Evolutionary conservation across 441 rosid species (phyloP), one percentile per base, ranked within the genome.

Genomic region (Pelargonium fulgidum): DNA sequence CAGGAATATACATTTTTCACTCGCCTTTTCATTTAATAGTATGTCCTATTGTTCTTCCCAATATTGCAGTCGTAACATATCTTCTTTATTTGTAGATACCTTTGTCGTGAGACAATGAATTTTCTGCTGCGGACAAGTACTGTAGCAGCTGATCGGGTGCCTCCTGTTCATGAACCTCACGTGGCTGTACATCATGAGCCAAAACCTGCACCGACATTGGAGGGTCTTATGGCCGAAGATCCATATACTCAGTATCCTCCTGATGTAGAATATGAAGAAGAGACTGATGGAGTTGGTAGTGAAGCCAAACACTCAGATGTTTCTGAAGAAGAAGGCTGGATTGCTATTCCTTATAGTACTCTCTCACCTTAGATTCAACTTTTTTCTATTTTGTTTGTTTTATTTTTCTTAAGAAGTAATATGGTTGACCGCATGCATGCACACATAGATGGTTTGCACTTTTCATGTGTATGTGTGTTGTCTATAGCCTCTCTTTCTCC

Each of bases 281-380:
- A 72, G 41, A 65, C 66, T 65, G 80, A 80, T 29, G 83, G 78
- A 9, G 19, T 65, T 75, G 79, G 72, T 67, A 70, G 80, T 62
- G 86, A 83, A 19, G 67, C 69, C 48, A 83, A 75, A 65, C 89
- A 88, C 81, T 80, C 72, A 0, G 91, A 90, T 85, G 97, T 94
- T 26, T 81, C 90, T 17, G 92, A 89, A 52, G 91, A 90, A 78
- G 90, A 94, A 83, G 99, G 98, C 76, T 90, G 94, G 92, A 87
- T 94, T 73, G 83, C 83, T 14, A 89, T 94, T 72, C 98, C 99
- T 10, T 82, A 76, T 58, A 86, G 99, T 94, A 90, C 29, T 47
- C 61, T 26, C 80, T 70, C 16, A 48, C 69, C 24, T 12, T 10
- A 20, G 24, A 10, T 20, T 20, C 41, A 58, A 56, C 62, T 26